Evolutionary conservation across 306 rosid species (phyloP), one percentile per base, ranked within the genome.

Genomic region (Gillenia trifoliata): DNA sequence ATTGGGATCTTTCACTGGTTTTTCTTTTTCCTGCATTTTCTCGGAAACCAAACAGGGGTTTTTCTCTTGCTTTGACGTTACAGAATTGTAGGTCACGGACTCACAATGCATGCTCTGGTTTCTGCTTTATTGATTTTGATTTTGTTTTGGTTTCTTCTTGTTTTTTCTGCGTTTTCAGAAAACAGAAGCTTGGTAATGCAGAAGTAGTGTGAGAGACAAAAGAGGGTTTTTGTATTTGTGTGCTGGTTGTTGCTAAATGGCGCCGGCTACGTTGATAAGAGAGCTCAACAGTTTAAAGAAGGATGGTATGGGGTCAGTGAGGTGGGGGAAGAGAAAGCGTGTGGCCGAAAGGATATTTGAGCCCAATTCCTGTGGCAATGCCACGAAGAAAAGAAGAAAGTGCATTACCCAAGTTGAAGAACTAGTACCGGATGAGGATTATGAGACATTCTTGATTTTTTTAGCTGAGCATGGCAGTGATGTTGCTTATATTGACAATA

Each of bases 281-380:
- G 38, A 26, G 69, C 64, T 64, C 70, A 60, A 45, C 10, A 20
- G 50, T 7, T 22, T 56, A 52, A 36, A 66, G 79, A 67, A 52
- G 30, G 72, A 77, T 55, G 81, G 61, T 73, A n/a, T 19, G 68
- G 77, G 83, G 71, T 57, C 70, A 26, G 70, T 28, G 55, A 90
- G 90, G 78, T 74, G 86, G 59, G 78, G 41, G 87, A 90, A 43
- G 82, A 81, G 93, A 80, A 8, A 56, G 78, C 5, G 34, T 19
- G 50, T n/a, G 47, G 45, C 65, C 15, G 64, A 38, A 64, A 56
- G 33, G 22, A 25, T 4, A 26, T 30, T 8, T n/a, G 28, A 57
- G 31, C 80, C 9, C 5, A 36, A 5, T 13, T 34, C n/a, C 47
- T 12, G 17, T 40, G 29, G 50, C 62, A 25, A 47, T 36, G 38